These are phyloP conservation scores for Kalmusia sp. DNA, from an alignment of 2,329 filamentous ascomycete genomes.

Conservation along the genomic window DNA sequence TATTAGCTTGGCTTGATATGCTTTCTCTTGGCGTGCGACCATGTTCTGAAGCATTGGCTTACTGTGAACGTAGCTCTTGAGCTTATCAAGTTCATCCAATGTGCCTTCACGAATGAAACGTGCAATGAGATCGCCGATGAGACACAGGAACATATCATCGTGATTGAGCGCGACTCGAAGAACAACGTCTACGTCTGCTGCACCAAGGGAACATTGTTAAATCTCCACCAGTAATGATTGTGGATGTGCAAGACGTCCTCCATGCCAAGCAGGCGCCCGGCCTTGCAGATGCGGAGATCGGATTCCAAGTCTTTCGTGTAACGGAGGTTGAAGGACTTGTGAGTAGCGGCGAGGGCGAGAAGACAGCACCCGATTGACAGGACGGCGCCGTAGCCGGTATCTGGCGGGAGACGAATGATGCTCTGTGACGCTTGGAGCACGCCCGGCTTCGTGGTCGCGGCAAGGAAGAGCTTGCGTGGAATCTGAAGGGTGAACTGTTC, in stretches of 20 bases:
- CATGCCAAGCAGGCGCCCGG: slow-evolving; percentile 7
- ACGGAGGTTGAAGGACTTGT: neutral
- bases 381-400: neutral
- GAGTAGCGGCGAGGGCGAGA: neutral
- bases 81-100: neutral
- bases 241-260: slow-evolving; percentile 7
- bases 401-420: neutral
- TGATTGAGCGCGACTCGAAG: neutral
- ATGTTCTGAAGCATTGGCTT: neutral
- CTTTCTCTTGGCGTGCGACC: neutral
- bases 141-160: neutral
- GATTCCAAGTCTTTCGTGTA: neutral
- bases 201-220: slow-evolving; percentile 1
- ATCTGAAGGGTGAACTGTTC: neutral
- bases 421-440: neutral
- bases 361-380: neutral
- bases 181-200: neutral
- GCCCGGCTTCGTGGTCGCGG: neutral
- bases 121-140: neutral
- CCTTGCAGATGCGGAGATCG: slow-evolving; percentile 6
- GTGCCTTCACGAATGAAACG: neutral
- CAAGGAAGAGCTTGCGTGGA: slow-evolving; percentile 1
- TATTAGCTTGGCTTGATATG: neutral
- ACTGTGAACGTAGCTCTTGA: neutral
- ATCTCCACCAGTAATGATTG: slow-evolving; percentile 4